Evolutionary conservation across 2,329 filamentous ascomycete genomes (phyloP).

Genomic region (Cercospora sp.): DNA sequence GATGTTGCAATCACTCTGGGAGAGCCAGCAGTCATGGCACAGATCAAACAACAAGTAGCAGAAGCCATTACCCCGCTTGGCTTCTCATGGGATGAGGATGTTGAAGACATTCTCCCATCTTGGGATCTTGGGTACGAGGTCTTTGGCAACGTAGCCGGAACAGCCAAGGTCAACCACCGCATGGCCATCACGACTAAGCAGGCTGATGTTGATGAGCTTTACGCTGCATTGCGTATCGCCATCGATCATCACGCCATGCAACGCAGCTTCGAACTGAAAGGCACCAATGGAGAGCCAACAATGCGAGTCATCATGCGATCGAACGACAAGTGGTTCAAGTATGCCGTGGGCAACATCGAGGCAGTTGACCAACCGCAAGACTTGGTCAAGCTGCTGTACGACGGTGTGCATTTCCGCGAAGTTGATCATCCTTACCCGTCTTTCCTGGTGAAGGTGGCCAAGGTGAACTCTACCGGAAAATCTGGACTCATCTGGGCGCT

Average conservation of each 20-base stretch:
- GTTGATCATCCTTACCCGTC: conserved; percentile 6
- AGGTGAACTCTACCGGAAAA: conserved; percentile 3
- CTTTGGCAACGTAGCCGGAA: conserved; percentile 11
- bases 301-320: conserved; percentile 12
- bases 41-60: conserved; percentile 8
- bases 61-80: conserved; percentile 9
- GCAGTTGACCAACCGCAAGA: conserved; percentile 1
- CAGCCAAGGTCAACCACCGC: conserved; percentile 11
- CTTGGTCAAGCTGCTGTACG: conserved; percentile 8
- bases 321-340: conserved; percentile 14
- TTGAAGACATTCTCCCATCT: conserved; percentile 11
- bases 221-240: background rate
- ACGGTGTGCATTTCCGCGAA: conserved; percentile 5
- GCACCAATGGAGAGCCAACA: conserved; percentile 5
- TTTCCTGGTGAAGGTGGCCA: conserved; percentile 10
- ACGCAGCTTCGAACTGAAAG: conserved; percentile 9
- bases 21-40: conserved; percentile 1
- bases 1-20: conserved; percentile 10
- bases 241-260: conserved; percentile 10
- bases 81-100: conserved; percentile 12
- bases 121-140: conserved; percentile 14
- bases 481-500: conserved; percentile 13
- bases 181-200: conserved; percentile 11
- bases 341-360: conserved; percentile 1
- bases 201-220: background rate